Base-by-base conservation (phyloP, 495 filamentous ascomycete genomes). In the Penicillium atrosanguineum region DNA sequence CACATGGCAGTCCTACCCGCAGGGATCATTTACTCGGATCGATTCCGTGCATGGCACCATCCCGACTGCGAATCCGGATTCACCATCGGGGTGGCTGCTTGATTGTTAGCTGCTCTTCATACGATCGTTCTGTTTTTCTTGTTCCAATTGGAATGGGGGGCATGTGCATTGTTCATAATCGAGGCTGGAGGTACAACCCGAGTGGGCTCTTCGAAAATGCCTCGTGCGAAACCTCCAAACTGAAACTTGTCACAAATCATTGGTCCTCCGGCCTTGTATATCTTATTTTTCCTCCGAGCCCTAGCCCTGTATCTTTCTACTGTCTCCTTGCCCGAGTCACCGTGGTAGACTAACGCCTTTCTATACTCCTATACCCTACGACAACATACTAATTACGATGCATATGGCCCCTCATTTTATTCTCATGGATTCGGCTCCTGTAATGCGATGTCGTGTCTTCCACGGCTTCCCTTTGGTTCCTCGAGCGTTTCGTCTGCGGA, bases 221-320 rank as follows among this genome's bases (percentile, higher is more conserved):
- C 11, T 31, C 40, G 20, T 20, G 19, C 37, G 37, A n/a, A 46
- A 19, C 25, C 34, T 3, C 16, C 47, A 48, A 23, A 19, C 44
- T 46, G 43, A 45, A 34, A 46, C 37, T 37, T 37, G 15, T 20
- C 38, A 20, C 31, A 46, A 46, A 46, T 20, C 50, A 53, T 15
- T 46, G 23, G 26, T 45, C 25, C 26, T 46, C 36, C 26, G 43
- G 25, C 34, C 28, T 41, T 46, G 43, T 53, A 48, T 18, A 40
- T 39, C 20, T 36, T n/a, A n/a, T 11, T 44, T 45, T 43, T 29
- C 14, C 45, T 42, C 28, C 12, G 28, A 29, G 44, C 16, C 40
- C 48, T 59, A 56, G 52, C 40, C 46, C 25, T 52, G 34, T 60
- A 52, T 44, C 40, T 38, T 21, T 2, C 37, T 21, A 9, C 19